Evolutionary conservation across 345 rosid genomes (phyloP), one percentile per base, ranked within the genome.

Genomic region (Linum usitatissimum): DNA sequence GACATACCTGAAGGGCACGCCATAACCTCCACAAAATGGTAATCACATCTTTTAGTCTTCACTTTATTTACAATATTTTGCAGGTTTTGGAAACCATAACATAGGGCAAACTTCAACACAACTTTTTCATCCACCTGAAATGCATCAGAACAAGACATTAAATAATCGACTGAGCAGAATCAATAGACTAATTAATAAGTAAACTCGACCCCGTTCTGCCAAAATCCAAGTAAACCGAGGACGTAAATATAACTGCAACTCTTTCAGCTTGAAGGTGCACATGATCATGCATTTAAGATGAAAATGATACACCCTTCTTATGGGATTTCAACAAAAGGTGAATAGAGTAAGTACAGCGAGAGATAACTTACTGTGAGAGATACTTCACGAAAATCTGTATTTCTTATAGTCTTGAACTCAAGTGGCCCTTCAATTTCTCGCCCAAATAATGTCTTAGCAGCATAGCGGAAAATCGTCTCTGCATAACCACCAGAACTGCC

Each of bases 401-500:
- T 90, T 71, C 97, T 83, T 57, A 90, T 75, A 51, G 78, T 81
- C 79, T 73, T 86, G 69, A 87, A 84, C 71, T 83, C 73, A 62
- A 88, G 63, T 59, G 90, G 86, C 31, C 83, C 85, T 53, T 71
- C 69, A 13, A 88, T 70, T 30, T 80, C 92, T 66, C 77, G 80
- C 70, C 89, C 90, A 76, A 84, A 87, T 6, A 93, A 73, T 6
- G 55, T 65, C 75, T 77, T 83, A n/a, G 96, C 86, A 38, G 95
- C 87, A 79, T 80, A 58, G 36, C 84, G 73, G 54, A 90, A 84
- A 40, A 85, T 79, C 21, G 92, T 88, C 66, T 90, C 91, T 18
- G 90, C 92, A 54, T 90, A 93, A 66, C 97, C 97, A 62, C 99
- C 97, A 38, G 99, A 93, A 68, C 95, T 71, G 66, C 99, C 99